Evolutionary conservation across 495 filamentous ascomycete genomes (phyloP), one percentile per base, ranked within the genome.

Genomic region (Xylaria flabelliformis): DNA sequence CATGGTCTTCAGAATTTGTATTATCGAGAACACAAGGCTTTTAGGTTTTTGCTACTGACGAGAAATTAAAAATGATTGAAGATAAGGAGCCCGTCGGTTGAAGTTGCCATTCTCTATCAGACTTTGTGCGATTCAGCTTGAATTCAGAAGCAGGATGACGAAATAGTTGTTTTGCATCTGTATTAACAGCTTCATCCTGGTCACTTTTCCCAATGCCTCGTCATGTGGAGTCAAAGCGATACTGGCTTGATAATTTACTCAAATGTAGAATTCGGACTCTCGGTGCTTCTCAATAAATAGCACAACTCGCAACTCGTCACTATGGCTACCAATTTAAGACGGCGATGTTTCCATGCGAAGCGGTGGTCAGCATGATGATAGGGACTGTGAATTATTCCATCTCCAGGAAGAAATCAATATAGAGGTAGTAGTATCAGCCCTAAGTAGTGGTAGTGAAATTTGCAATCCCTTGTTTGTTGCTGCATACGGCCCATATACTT

Each of bases 381-480:
- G 67, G 67, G n/a, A 63, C n/a, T 19, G 19, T 26, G 29, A 26
- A 41, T 32, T 36, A 5, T 70, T 29, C 17, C 46, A 17, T 15
- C 56, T 29, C 17, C 29, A 19, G n/a, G 55, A 50, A 26, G 67
- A 42, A 36, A 70, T 13, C 15, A 70, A 7, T 19, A 36, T 63
- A 13, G 44, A 65, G 29, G 41, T 32, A 17, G 42, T 19, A 12
- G 55, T 36, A 12, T 51, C 56, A 5, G 21, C 42, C 19, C n/a
- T 50, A 2, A 70, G 29, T 29, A 70, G 68, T 1, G 67, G 67
- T 6, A 69, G 67, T 50, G 67, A 61, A 36, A 69, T 69, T 51
- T 62, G 55, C 42, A 69, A 41, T 17, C 67, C 67, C 55, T 61
- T 69, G 32, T 69, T 69, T 21, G 67, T 69, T 62, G 26, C 15